Evolutionary conservation across 2,329 filamentous ascomycete species (phyloP).

Genomic region (Neofusicoccum cordaticola): DNA sequence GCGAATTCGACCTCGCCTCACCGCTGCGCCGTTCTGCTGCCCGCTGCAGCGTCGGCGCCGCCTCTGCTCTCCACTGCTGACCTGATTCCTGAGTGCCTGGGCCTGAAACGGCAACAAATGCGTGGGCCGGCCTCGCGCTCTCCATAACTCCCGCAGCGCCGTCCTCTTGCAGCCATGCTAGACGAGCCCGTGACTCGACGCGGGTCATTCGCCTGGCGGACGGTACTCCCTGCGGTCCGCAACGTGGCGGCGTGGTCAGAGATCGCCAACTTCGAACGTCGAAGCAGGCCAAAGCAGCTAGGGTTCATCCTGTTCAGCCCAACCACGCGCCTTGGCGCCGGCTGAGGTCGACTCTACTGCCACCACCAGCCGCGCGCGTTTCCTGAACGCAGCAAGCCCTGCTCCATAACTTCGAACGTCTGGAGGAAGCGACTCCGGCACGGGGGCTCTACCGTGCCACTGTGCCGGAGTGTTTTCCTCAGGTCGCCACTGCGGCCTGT

Average conservation of each 20-base stretch:
- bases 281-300: background rate
- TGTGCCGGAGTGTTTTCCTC: background rate
- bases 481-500: background rate
- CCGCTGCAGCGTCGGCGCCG: no score
- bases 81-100: no score
- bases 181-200: background rate
- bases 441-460: background rate
- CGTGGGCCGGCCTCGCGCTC: no score
- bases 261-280: background rate
- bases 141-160: background rate
- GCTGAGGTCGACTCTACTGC: background rate
- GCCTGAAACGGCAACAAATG: no score
- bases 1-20: background rate
- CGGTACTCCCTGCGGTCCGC: no score
- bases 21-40: background rate
- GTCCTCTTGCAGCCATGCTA: background rate
- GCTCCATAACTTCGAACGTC: conserved; percentile 2
- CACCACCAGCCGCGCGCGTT: background rate
- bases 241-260: no score
- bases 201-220: no score
- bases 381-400: background rate
- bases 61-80: no score
- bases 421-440: conserved; percentile 7
- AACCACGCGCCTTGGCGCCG: background rate
- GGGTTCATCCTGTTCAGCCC: background rate